These are phyloP conservation scores for Coleophoma crateriformis DNA, from an alignment of 2,329 filamentous ascomycete species.

Conservation along the genomic window DNA sequence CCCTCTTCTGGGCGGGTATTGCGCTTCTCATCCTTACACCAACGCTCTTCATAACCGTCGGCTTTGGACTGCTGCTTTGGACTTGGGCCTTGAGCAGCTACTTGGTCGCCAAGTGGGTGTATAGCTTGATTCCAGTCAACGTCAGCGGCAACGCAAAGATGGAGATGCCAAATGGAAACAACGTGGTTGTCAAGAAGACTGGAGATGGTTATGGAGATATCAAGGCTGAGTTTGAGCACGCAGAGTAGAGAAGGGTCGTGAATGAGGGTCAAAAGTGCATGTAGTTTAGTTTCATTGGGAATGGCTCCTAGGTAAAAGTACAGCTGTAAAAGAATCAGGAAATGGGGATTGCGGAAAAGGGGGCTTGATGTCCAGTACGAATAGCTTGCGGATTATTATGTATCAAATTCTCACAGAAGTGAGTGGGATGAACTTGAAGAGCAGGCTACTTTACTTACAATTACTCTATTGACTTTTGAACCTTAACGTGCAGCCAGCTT, in stretches of 20 bases:
- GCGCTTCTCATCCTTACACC: conserved; percentile 65
- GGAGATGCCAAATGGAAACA: conserved; percentile 16
- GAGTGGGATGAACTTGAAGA: too few species aligned
- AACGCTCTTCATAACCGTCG: conserved; percentile 59
- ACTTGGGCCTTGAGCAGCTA: conserved; percentile 60
- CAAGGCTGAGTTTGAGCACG: conserved; percentile 6
- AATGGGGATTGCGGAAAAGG: too few species aligned
- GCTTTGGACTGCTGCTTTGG: conserved; percentile 60
- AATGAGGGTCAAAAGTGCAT: too few species aligned
- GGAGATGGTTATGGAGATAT: conserved; percentile 11
- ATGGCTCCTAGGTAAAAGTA: too few species aligned
- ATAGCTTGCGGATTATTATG: too few species aligned
- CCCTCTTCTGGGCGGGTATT: conserved; percentile 61
- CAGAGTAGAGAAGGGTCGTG: conserved; percentile 14
- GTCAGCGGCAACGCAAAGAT: conserved; percentile 12
- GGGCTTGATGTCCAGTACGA: too few species aligned
- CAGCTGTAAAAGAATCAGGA: too few species aligned
- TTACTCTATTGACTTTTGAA: too few species aligned
- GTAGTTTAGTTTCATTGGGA: too few species aligned
- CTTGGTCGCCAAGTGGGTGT: conserved; percentile 40
- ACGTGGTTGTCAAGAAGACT: conserved; percentile 14
- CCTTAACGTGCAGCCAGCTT: too few species aligned
- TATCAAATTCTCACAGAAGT: too few species aligned
- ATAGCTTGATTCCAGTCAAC: conserved; percentile 25
- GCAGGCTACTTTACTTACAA: too few species aligned